Evolutionary conservation across 768 basidiomycete species (phyloP), one percentile per base, ranked within the genome.

Genomic region (Flagelloscypha sp.): DNA sequence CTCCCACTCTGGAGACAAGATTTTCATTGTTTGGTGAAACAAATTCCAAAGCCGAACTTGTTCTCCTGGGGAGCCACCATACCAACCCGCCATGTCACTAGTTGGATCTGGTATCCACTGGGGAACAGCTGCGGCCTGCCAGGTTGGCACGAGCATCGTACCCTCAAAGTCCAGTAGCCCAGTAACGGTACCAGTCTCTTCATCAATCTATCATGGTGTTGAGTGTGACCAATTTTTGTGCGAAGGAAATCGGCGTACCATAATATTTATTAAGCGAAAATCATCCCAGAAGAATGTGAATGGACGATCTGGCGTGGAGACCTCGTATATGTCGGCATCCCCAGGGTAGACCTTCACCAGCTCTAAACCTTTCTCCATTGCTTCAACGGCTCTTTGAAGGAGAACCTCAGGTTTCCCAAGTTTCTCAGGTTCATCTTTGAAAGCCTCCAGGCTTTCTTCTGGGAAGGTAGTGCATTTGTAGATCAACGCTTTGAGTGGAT

Each of bases 61-160:
- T n/a, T 38, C 37, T 13, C 35, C 29, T n/a, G 24, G 10, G 6
- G 45, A 29, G 6, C 38, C 39, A 31, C 46, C 44, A 20, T 41
- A 33, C 22, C 27, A n/a, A 4, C 36, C 16, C 16, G 27, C 35
- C 16, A 51, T 41, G 30, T 24, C 23, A 24, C 44, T 37, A 24
- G 37, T 27, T 6, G 32, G 27, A 27, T 41, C 39, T 31, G 39
- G 38, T 9, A 48, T 17, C 50, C 50, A 48, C 13, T 38, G 33
- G 3, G 50, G 50, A 8, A 51, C 31, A 17, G 38, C 29, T 12
- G 50, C 38, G 27, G 49, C 50, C 24, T 50, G 46, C 47, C 50
- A 48, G 16, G 45, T 13, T 4, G 50, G 47, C 17, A 39, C 45
- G 7, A 51, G 30, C 9, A 38, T 44, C 5, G 44, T 24, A 7